phyloP scores from a whole-genome alignment of 768 basidiomycete genomes.

The Lactifluus volemus region DNA sequence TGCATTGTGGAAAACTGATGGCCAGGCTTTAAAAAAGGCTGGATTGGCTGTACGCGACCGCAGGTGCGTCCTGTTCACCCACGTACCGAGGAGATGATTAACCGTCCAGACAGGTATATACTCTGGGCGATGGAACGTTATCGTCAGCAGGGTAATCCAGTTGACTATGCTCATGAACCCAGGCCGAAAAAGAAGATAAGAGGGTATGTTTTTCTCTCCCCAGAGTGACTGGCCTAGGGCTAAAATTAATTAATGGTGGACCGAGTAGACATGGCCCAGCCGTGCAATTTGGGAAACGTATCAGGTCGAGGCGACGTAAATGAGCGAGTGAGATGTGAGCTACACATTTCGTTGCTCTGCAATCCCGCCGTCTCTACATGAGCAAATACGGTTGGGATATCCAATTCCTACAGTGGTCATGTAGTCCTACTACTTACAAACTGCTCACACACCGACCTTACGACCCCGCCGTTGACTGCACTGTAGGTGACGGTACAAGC shows the following conservation, averaged over 20 bases:
- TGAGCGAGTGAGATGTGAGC: neutral
- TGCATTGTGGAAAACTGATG: slow-evolving; percentile 55
- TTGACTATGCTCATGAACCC: slow-evolving; percentile 54
- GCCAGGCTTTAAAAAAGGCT: slow-evolving; percentile 50
- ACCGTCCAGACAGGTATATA: slow-evolving; percentile 48
- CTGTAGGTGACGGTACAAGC: slow-evolving; percentile 32
- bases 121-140: slow-evolving; percentile 83
- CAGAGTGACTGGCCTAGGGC: neutral
- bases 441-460: slow-evolving; percentile 1
- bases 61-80: slow-evolving; percentile 37
- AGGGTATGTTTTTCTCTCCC: slow-evolving; percentile 46
- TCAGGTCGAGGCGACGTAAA: slow-evolving; percentile 42
- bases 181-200: slow-evolving; percentile 69
- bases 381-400: neutral
- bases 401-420: neutral
- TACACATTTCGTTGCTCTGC: neutral
- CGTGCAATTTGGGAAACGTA: slow-evolving; percentile 65
- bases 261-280: slow-evolving; percentile 58
- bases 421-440: neutral
- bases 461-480: neutral
- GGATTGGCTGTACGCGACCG: slow-evolving; percentile 63
- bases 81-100: neutral
- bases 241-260: neutral
- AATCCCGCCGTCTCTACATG: neutral
- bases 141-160: slow-evolving; percentile 44